Conservation (phyloP, 148 eudicot species). For the Talinum fruticosum region DNA sequence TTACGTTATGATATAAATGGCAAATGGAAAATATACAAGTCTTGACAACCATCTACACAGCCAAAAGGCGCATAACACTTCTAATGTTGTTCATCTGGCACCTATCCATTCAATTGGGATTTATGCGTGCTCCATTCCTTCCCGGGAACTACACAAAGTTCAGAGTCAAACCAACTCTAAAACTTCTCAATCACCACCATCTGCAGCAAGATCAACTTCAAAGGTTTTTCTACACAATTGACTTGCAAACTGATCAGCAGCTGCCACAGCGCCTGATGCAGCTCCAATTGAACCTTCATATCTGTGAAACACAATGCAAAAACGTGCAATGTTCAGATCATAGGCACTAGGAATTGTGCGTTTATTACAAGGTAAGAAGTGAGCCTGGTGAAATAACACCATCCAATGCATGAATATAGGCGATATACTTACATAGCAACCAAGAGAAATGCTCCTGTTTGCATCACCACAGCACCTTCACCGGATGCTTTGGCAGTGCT, state of each 20-base stretch:
- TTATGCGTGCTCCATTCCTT: too few species aligned
- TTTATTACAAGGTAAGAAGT: not conserved
- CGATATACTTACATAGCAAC: constrained; percentile 62
- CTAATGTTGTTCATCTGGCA: too few species aligned
- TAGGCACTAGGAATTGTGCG: not conserved
- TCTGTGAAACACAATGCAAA: constrained; percentile 34
- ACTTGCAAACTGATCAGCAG: constrained; percentile 59
- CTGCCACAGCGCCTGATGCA: constrained; percentile 80
- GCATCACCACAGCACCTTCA: constrained; percentile 83
- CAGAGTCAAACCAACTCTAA: too few species aligned
- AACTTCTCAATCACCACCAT: too few species aligned
- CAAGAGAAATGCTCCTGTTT: constrained; percentile 68
- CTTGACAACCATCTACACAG: too few species aligned
- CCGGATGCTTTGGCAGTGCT: constrained; percentile 69
- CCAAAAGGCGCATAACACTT: too few species aligned
- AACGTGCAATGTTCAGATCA: not conserved
- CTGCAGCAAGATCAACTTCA: constrained; percentile 26
- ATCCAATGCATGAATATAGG: too few species aligned
- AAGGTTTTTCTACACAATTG: constrained; percentile 53
- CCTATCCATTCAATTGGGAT: too few species aligned
- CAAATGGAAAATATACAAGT: too few species aligned
- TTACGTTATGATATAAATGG: too few species aligned
- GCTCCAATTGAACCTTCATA: constrained; percentile 89
- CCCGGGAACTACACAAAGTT: too few species aligned
- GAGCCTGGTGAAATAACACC: not conserved